These are phyloP conservation scores for Entomortierella parvispora DNA, from an alignment of 192 early-diverging fungal genomes.

Conservation along the genomic window DNA sequence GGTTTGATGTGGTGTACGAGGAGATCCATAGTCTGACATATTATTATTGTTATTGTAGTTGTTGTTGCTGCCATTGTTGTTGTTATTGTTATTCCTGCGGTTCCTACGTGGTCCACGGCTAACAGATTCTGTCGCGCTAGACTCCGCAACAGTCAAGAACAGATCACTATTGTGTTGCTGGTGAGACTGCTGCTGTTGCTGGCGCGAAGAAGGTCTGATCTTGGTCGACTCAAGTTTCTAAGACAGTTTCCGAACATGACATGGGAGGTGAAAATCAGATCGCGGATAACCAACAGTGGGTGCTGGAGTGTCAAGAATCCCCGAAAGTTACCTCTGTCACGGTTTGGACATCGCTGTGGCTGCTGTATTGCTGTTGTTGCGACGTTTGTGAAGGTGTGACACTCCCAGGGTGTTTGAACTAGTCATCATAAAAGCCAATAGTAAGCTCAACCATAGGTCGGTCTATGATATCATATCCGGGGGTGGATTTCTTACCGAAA, in stretches of 20 bases:
- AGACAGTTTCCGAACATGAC: slow-evolving; percentile 1
- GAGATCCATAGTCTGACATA: slow-evolving; percentile 44
- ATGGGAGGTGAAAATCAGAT: background rate
- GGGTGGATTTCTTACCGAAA: slow-evolving; percentile 59
- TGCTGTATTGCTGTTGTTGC: slow-evolving; percentile 9
- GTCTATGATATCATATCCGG: too few relatives aligned
- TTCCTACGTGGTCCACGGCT: slow-evolving; percentile 28
- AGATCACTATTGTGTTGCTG: too few relatives aligned
- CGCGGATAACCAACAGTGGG: background rate
- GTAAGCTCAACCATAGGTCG: too few relatives aligned
- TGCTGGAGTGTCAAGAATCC: background rate
- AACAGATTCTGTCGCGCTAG: slow-evolving; percentile 39
- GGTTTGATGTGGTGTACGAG: slow-evolving; percentile 17
- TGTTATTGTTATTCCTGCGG: slow-evolving; percentile 6
- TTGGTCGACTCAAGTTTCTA: slow-evolving; percentile 18
- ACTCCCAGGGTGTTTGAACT: slow-evolving; percentile 22
- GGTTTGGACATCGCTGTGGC: slow-evolving; percentile 1
- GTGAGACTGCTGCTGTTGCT: slow-evolving; percentile 12
- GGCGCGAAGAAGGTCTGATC: background rate
- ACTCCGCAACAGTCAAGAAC: slow-evolving; percentile 21
- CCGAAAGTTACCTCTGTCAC: slow-evolving; percentile 9
- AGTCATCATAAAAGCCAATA: too few relatives aligned
- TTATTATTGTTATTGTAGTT: slow-evolving; percentile 31
- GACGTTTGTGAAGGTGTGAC: background rate
- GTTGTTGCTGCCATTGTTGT: slow-evolving; percentile 8